Conservation (phyloP, 345 rosid species). For the Rhodamnia argentea region DNA sequence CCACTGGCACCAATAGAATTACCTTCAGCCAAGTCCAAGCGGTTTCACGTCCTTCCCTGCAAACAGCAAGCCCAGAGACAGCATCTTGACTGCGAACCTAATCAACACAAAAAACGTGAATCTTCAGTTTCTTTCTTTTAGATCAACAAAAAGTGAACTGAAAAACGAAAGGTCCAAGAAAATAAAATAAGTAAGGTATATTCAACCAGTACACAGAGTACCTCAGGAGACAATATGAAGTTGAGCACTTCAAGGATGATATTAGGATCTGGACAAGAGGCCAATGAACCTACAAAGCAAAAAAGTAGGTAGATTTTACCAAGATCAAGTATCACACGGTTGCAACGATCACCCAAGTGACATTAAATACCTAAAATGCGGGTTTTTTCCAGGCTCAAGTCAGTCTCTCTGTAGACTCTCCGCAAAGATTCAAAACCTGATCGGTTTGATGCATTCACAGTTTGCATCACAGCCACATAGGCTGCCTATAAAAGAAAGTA, state of each 20-base stretch:
- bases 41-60: conserved; percentile 82
- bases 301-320: not conserved
- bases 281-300: conserved; percentile 51
- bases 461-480: conserved; percentile 82
- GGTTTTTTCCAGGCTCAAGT: conserved; percentile 93
- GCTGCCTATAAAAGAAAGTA: conserved; percentile 53
- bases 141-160: too few relatives aligned
- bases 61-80: conserved; percentile 56
- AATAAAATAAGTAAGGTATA: not conserved
- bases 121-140: not conserved
- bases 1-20: not conserved
- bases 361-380: conserved; percentile 64
- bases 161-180: not conserved
- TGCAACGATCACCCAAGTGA: not conserved
- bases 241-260: conserved; percentile 62
- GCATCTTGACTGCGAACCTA: conserved; percentile 95
- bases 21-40: conserved; percentile 95
- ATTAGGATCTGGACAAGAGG: conserved; percentile 53
- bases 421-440: conserved; percentile 69
- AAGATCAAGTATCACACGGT: not conserved
- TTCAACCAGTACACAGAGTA: conserved; percentile 5
- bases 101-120: not conserved
- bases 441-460: conserved; percentile 46
- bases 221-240: conserved; percentile 75
- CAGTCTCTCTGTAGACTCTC: conserved; percentile 83